Evolutionary conservation across 495 filamentous ascomycete genomes (phyloP).

Genomic region (Penicillium canariense): DNA sequence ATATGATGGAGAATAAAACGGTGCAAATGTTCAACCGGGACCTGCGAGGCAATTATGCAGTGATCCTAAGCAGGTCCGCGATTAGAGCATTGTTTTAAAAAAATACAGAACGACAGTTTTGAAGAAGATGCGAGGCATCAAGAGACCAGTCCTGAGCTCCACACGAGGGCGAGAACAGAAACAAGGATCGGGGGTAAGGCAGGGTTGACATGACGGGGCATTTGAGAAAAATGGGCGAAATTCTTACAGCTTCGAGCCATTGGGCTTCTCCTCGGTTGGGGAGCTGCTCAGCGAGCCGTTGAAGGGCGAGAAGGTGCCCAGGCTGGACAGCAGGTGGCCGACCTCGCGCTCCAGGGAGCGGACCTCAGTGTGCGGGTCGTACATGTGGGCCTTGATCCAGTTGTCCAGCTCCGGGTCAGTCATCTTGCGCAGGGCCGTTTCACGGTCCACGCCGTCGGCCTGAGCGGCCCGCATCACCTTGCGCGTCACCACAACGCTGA

Average conservation of each 20-base stretch:
- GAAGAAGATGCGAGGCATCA: no score
- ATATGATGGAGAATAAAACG: constrained; percentile 9
- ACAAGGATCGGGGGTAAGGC: not conserved
- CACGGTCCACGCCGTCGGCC: constrained; percentile 77
- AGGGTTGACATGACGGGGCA: not conserved
- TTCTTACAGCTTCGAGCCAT: constrained; percentile 45
- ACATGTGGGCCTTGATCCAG: constrained; percentile 79
- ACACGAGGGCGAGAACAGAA: not conserved
- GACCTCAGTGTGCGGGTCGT: constrained; percentile 70
- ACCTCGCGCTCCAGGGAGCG: constrained; percentile 55
- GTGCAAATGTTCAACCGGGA: not conserved
- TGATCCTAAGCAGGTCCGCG: constrained; percentile 17
- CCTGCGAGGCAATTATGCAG: constrained; percentile 19
- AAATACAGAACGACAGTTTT: no score
- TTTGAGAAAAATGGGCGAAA: constrained; percentile 12
- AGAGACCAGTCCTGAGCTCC: constrained; percentile 1
- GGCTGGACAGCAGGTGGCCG: constrained; percentile 43
- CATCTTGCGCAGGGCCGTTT: constrained; percentile 66
- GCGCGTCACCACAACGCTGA: constrained; percentile 81
- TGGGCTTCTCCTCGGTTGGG: constrained; percentile 39
- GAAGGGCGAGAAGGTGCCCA: constrained; percentile 33
- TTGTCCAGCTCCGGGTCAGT: constrained; percentile 71
- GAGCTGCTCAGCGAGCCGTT: constrained; percentile 31
- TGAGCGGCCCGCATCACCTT: constrained; percentile 93
- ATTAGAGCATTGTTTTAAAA: constrained; percentile 10